Evolutionary conservation across 768 basidiomycete genomes (phyloP), one percentile per base, ranked within the genome.

Genomic region (Strobilomyces dryophilus): DNA sequence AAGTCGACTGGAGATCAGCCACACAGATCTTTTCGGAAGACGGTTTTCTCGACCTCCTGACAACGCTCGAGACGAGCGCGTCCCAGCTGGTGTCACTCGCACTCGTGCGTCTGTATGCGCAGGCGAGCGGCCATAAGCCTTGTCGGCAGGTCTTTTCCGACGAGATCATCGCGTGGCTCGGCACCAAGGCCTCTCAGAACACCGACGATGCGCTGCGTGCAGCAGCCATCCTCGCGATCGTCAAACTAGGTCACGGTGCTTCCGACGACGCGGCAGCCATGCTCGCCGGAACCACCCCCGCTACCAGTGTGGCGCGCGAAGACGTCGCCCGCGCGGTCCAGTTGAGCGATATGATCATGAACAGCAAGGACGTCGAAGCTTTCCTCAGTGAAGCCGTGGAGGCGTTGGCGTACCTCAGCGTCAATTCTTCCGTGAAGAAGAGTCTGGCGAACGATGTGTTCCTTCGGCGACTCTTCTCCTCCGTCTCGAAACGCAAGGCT

Each of bases 401-500:
- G 71, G 92, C 87, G 0, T 73, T 97, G 46, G 89, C 88, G n/a
- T 88, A 94, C 68, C 79, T 92, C 52, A 89, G 83, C 53, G 72
- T 79, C 45, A 78, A 83, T 58, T 75, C 88, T 1, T 54, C 66
- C 2, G 75, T 87, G 53, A 88, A 90, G 64, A 83, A 88, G 53
- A 64, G 59, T 24, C 68, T 94, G 47, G 80, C 85, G 8, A 73
- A 70, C 15, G 77, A 84, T 57, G 17, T 73, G 0, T 83, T 92
- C 66, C 75, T 92, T 43, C 73, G 73, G 47, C 71, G 72, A 45
- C 75, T 87, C 8, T 83, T 85, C 62, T 65, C 78, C 17, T 72
- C 86, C 39, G 71, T 83, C 47, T 80, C 84, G n/a, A 67, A 67
- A 24, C 78, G 73, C 45, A 84, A 79, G 65, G 52, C 65, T 18